Percentiles rank a stretch among this genome's conserved stretches.
Conservation (phyloP, 192 early-diverging fungal species). For the Rhizophlyctis rosea region DNA sequence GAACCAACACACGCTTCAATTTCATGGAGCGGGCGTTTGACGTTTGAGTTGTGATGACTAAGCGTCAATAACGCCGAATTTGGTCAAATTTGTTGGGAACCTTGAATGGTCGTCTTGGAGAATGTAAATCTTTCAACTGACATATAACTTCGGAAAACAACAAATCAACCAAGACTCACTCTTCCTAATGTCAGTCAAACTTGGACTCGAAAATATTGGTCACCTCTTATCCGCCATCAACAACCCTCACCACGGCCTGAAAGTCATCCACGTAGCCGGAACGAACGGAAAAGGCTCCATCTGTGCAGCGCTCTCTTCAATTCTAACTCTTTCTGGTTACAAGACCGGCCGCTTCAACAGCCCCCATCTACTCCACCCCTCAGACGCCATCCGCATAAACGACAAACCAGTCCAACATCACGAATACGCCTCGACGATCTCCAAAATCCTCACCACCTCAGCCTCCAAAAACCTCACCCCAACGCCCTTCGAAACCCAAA, state of each 20-base stretch:
- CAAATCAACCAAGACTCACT: too few relatives aligned
- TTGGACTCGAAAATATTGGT: slow-evolving; percentile 46
- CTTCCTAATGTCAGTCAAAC: slow-evolving; percentile 31
- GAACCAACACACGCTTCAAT: too few relatives aligned
- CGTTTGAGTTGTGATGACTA: too few relatives aligned
- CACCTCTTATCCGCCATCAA: slow-evolving; percentile 44
- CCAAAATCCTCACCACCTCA: background rate
- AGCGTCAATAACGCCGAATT: too few relatives aligned
- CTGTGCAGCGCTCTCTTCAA: slow-evolving; percentile 49
- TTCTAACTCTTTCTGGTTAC: slow-evolving; percentile 21
- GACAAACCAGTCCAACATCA: slow-evolving; percentile 38
- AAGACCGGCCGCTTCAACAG: slow-evolving; percentile 71
- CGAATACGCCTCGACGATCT: slow-evolving; percentile 29
- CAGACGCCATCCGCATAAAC: slow-evolving; percentile 65
- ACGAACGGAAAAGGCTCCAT: slow-evolving; percentile 90
- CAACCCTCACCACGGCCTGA: slow-evolving; percentile 49
- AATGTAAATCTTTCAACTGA: too few relatives aligned
- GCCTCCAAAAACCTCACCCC: slow-evolving; percentile 36
- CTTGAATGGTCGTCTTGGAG: too few relatives aligned
- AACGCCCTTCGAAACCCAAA: slow-evolving; percentile 71
- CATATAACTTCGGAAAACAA: too few relatives aligned
- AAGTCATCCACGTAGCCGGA: slow-evolving; percentile 78
- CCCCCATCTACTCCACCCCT: slow-evolving; percentile 68
- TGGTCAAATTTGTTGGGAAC: too few relatives aligned
- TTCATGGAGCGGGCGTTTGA: too few relatives aligned